Percentiles rank a stretch among this genome's conserved stretches.
These are phyloP conservation scores for Boletus reticuloceps DNA, from an alignment of 768 basidiomycete genomes.

Conservation along the genomic window DNA sequence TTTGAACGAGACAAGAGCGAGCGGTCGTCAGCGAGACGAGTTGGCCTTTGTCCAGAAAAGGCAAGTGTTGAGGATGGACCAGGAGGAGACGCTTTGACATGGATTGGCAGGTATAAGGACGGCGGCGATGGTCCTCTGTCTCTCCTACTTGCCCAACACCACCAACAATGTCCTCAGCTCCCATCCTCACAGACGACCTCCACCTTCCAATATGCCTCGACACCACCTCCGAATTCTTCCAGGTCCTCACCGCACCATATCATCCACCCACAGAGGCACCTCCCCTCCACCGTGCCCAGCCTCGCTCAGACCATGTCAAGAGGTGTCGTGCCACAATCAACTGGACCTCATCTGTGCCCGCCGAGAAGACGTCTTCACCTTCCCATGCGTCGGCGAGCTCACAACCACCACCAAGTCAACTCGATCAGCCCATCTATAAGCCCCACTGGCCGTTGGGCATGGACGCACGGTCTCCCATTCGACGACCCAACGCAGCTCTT, in stretches of 20 bases:
- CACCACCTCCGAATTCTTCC: slow-evolving; percentile 29
- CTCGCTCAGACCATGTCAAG: slow-evolving; percentile 18
- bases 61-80: slow-evolving; percentile 31
- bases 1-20: slow-evolving; percentile 15
- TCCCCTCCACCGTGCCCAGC: slow-evolving; percentile 10
- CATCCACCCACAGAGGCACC: slow-evolving; percentile 1
- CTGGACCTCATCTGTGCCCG: slow-evolving; percentile 17
- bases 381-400: background rate
- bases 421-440: slow-evolving; percentile 25
- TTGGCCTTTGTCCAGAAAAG: slow-evolving; percentile 32
- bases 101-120: slow-evolving; percentile 21
- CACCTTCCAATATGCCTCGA: slow-evolving; percentile 19
- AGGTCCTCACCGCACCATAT: slow-evolving; percentile 28
- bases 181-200: slow-evolving; percentile 8
- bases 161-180: slow-evolving; percentile 12
- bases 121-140: slow-evolving; percentile 9
- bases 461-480: slow-evolving; percentile 28
- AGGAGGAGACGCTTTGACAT: slow-evolving; percentile 26
- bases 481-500: slow-evolving; percentile 28
- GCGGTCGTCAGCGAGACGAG: slow-evolving; percentile 18
- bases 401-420: slow-evolving; percentile 1
- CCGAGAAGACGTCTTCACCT: background rate
- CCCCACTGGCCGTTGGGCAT: slow-evolving; percentile 34
- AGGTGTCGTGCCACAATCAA: slow-evolving; percentile 28
- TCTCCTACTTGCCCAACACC: background rate